phyloP scores from a whole-genome alignment of 331 rosid species.

The Ulmus americana region DNA sequence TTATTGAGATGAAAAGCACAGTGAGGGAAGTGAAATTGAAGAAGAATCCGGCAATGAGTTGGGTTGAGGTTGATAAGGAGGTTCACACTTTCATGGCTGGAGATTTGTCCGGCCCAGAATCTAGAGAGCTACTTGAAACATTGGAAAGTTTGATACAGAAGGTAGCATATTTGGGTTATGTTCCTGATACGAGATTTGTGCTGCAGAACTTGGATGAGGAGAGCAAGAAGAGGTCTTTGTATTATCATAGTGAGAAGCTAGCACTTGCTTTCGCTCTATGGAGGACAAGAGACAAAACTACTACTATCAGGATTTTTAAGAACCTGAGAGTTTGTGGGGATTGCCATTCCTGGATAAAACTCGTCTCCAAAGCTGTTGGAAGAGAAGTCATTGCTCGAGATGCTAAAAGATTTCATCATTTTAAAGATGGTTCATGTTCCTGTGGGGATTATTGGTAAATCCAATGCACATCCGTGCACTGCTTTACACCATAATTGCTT shows the following conservation, averaged over 20 bases:
- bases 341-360: conserved; percentile 56
- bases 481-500: neutral
- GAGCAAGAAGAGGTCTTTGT: conserved; percentile 40
- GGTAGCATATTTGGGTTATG: conserved; percentile 43
- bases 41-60: conserved; percentile 60
- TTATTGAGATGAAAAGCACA: conserved; percentile 54
- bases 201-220: conserved; percentile 55
- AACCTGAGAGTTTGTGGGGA: conserved; percentile 73
- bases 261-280: conserved; percentile 57
- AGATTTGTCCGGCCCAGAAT: conserved; percentile 53
- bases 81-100: conserved; percentile 73
- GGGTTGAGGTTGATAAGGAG: conserved; percentile 54
- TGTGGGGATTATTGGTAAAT: conserved; percentile 63
- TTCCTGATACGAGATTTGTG: conserved; percentile 58
- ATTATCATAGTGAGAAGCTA: conserved; percentile 59
- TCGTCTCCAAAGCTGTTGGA: conserved; percentile 41
- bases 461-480: neutral
- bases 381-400: conserved; percentile 59
- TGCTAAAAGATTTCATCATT: conserved; percentile 59
- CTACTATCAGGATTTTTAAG: conserved; percentile 51
- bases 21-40: conserved; percentile 41
- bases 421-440: conserved; percentile 52
- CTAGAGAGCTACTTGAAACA: conserved; percentile 34
- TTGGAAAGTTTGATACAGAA: conserved; percentile 38
- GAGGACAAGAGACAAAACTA: conserved; percentile 43